phyloP scores from a whole-genome alignment of 2,329 filamentous ascomycete species.

The Rhinocladiella similis region DNA sequence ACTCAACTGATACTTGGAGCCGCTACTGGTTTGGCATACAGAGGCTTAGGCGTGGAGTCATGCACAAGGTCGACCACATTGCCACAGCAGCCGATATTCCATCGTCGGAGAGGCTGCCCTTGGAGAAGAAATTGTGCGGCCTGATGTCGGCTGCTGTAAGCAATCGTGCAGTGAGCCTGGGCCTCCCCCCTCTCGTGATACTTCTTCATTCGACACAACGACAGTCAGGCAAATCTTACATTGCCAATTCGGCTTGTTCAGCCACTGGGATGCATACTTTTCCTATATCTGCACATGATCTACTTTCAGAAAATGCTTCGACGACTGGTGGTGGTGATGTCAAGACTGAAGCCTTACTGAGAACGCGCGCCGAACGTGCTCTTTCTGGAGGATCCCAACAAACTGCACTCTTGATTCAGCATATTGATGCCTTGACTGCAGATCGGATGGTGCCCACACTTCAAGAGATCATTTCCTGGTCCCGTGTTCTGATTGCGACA shows the following conservation, averaged over 20 bases:
- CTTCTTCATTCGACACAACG: slow-evolving; percentile 88
- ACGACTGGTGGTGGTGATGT: slow-evolving; percentile 84
- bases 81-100: slow-evolving; percentile 32
- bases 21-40: slow-evolving; percentile 84
- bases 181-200: slow-evolving; percentile 84
- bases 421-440: slow-evolving; percentile 86
- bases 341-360: slow-evolving; percentile 88
- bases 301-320: slow-evolving; percentile 74
- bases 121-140: slow-evolving; percentile 74
- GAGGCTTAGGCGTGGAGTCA: slow-evolving; percentile 55
- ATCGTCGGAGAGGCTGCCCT: slow-evolving; percentile 55
- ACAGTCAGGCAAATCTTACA: slow-evolving; percentile 85
- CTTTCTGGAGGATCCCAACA: slow-evolving; percentile 82
- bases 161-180: slow-evolving; percentile 78
- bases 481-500: slow-evolving; percentile 84
- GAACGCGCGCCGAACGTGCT: slow-evolving; percentile 83
- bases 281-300: slow-evolving; percentile 85
- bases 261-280: slow-evolving; percentile 92
- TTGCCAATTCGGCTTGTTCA: slow-evolving; percentile 74
- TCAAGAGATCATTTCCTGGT: slow-evolving; percentile 77
- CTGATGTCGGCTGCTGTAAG: slow-evolving; percentile 87
- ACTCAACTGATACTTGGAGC: slow-evolving; percentile 76
- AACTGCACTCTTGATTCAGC: slow-evolving; percentile 81
- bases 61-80: slow-evolving; percentile 37
- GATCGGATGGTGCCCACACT: slow-evolving; percentile 86